Conservation (phyloP, 139 green algal genomes). For the Tetradesmus obliquus region DNA sequence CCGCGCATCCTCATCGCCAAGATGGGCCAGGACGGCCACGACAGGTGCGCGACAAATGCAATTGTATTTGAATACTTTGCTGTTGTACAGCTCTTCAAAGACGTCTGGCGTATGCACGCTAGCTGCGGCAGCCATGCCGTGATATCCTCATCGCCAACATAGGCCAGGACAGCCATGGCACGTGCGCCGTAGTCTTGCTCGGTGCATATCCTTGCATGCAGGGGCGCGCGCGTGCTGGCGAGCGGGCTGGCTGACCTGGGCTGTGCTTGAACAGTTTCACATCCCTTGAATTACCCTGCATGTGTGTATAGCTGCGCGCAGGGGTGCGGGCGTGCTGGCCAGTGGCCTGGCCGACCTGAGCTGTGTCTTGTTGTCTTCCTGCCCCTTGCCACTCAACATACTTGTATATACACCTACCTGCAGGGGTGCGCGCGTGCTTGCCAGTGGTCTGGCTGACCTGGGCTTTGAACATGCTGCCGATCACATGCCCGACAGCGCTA, state of each 20-base stretch:
- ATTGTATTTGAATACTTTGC: slow-evolving; percentile 9
- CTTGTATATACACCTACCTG: not conserved
- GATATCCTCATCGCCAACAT: not conserved
- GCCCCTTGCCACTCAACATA: no score
- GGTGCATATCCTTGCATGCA: no score
- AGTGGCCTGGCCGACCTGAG: slow-evolving; percentile 77
- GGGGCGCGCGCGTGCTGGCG: no score
- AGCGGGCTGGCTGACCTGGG: no score
- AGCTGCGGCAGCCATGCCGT: not conserved
- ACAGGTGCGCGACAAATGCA: slow-evolving; percentile 47
- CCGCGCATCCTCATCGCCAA: slow-evolving; percentile 82
- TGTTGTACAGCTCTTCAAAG: not conserved
- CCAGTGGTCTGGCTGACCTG: slow-evolving; percentile 75
- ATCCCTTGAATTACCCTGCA: no score
- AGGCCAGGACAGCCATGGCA: no score
- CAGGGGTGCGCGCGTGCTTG: slow-evolving; percentile 63
- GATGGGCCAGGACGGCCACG: slow-evolving; percentile 78
- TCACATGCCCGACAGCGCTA: no score
- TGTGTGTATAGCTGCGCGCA: not conserved
- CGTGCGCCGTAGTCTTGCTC: no score
- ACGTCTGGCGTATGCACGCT: not conserved
- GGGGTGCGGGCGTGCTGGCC: slow-evolving; percentile 66
- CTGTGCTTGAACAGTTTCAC: no score
- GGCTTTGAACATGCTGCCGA: slow-evolving; percentile 61
- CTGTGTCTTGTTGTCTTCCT: slow-evolving; percentile 62